phyloP scores from a whole-genome alignment of 768 basidiomycete species.

The Rhizopogon sp. region DNA sequence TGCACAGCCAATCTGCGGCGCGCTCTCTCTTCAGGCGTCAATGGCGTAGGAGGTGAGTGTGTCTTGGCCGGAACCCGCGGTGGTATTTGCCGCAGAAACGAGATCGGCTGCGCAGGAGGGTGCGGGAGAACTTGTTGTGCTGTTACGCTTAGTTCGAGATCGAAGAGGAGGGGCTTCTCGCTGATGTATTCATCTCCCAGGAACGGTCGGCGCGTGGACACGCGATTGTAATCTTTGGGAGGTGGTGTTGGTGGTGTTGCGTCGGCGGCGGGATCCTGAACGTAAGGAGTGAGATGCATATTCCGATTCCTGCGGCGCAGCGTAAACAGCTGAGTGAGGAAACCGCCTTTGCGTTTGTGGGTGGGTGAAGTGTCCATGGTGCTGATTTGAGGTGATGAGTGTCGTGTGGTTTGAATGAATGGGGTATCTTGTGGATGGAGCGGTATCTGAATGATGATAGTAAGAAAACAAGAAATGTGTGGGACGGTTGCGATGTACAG shows the following conservation, averaged over 20 bases:
- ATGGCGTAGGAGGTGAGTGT: slow-evolving; percentile 6
- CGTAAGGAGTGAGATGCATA: slow-evolving; percentile 3
- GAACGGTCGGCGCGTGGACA: slow-evolving; percentile 18
- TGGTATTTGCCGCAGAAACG: not conserved
- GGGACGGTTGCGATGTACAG: slow-evolving; percentile 1
- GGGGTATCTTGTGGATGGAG: not conserved
- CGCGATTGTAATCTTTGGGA: slow-evolving; percentile 15
- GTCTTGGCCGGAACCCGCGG: slow-evolving; percentile 1
- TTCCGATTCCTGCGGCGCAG: slow-evolving; percentile 5
- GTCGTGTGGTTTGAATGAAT: slow-evolving; percentile 8
- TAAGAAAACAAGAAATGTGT: slow-evolving; percentile 4
- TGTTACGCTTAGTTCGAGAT: not conserved
- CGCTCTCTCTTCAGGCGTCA: slow-evolving; percentile 23
- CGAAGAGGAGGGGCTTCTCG: slow-evolving; percentile 1
- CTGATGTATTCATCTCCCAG: slow-evolving; percentile 9
- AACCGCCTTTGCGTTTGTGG: slow-evolving; percentile 4
- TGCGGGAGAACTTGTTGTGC: slow-evolving; percentile 3
- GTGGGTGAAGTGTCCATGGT: slow-evolving; percentile 1
- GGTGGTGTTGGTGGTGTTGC: slow-evolving; percentile 16
- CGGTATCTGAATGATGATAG: slow-evolving; percentile 5
- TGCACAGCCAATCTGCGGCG: slow-evolving; percentile 16
- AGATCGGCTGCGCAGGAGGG: not conserved
- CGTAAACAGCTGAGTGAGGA: slow-evolving; percentile 10
- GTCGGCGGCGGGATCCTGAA: slow-evolving; percentile 1
- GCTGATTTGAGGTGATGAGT: not conserved